Base-by-base conservation (phyloP, 176 grass and related monocot genomes). In the Areca catechu region DNA sequence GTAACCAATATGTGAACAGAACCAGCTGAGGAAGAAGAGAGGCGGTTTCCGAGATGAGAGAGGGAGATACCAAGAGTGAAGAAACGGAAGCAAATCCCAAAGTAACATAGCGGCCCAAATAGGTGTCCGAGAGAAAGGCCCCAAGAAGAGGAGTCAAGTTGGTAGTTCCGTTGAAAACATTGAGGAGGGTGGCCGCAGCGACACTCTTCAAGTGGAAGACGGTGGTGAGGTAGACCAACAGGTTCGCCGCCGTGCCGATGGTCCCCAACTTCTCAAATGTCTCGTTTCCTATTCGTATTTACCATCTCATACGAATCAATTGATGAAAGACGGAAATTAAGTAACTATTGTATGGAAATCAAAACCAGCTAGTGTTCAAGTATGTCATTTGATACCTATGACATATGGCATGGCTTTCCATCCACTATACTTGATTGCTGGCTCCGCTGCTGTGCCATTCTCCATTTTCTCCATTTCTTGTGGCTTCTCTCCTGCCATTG, bases 221-320 rank as follows among this genome's bases (percentile, higher is more conserved):
- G 60, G 74, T 62, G 54, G 89, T 88, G 21, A 94, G 74, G 68
- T 84, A 94, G 51, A 94, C 80, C 70, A 88, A 74, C 19, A 94
- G 77, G 72, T 93, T 94, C 28, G 67, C 68, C 21, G 70, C 63
- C 20, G 77, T 81, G 55, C 89, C 77, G n/a, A 94, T 72, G 54
- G 80, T 84, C 15, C 89, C 84, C 4, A 88, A 66, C 67, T 94
- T 94, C 80, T 88, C 77, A 50, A 94, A 94, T 22, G 77, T 82
- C 80, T 94, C 80, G 51, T 88, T 94, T 9, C 77, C 69, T 79
- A 54, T n/a, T 43, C 34, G 3, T 43, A 43, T 43, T 43, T 43
- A 3, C 34, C 34, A 43, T 43, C 34, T 43, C 34, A 43, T 12
- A 43, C 14, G 10, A 43, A 43, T 43, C 9, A 2, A 43, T 43